A percentile compares a stretch with the other conserved stretches of the same genome.
phyloP scores from a whole-genome alignment of 805 yeast species.

The Suhomyces sp. region DNA sequence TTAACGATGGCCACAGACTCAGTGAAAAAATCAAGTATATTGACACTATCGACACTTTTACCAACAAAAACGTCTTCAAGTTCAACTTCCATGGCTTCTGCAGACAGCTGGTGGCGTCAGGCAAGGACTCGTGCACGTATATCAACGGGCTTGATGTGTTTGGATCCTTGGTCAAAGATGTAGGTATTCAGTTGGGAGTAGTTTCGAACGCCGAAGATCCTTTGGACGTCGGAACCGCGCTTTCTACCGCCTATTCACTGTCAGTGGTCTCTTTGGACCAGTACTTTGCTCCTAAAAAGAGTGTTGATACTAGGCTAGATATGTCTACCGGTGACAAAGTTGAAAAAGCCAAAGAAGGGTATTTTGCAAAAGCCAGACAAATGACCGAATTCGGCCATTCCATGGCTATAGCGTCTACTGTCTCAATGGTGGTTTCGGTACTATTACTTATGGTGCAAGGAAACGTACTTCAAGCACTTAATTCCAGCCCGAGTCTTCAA shows the following conservation, averaged over 20 bases:
- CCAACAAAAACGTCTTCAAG: conserved; percentile 38
- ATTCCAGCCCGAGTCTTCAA: not conserved
- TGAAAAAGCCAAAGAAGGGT: not conserved
- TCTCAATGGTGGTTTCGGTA: not conserved
- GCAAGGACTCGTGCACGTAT: conserved; percentile 24
- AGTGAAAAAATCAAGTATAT: conserved; percentile 1
- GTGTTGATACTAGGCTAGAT: not conserved
- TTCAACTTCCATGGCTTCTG: conserved; percentile 52
- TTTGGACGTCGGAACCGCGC: conserved; percentile 11
- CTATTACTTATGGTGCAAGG: not conserved
- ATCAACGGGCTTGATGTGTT: conserved; percentile 48
- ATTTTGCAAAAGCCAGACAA: conserved; percentile 1
- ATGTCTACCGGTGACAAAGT: not conserved
- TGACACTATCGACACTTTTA: conserved; percentile 44
- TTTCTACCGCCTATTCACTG: conserved; percentile 8
- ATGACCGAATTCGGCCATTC: not conserved
- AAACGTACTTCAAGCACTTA: not conserved
- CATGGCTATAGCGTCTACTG: not conserved
- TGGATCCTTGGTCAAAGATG: conserved; percentile 47
- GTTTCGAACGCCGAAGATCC: conserved; percentile 41
- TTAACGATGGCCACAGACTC: conserved; percentile 2
- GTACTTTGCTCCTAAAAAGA: not conserved
- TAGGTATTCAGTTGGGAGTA: conserved; percentile 45
- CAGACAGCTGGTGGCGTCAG: conserved; percentile 27
- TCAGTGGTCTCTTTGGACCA: conserved; percentile 1